Conservation (phyloP, 177 flowering plant genomes). For the Vitis hybrid region DNA sequence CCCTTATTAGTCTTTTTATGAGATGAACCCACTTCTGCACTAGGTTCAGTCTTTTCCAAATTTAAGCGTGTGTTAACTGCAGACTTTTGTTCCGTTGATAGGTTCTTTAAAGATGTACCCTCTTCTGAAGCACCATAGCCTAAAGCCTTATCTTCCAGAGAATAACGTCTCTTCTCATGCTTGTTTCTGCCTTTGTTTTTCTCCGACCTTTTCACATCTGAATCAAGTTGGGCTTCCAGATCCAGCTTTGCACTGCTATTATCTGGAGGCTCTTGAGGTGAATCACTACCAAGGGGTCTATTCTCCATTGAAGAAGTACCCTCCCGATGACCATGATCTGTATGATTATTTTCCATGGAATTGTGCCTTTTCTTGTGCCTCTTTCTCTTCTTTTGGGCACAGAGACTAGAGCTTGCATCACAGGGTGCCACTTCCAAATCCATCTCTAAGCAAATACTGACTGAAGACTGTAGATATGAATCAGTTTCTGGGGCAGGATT, state of each 20-base stretch:
- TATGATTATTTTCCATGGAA: not conserved
- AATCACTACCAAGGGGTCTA: not conserved
- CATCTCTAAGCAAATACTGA: not conserved
- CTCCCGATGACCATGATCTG: not conserved
- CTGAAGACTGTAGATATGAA: not conserved
- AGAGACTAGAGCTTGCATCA: not conserved
- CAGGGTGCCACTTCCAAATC: not conserved
- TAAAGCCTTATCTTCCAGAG: conserved; percentile 3
- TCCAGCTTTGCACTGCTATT: not conserved
- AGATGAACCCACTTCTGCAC: not conserved
- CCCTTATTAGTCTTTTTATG: conserved; percentile 4
- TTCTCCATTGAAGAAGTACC: not conserved
- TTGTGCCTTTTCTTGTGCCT: not conserved
- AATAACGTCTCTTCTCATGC: not conserved
- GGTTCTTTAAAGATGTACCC: not conserved
- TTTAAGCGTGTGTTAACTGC: not conserved
- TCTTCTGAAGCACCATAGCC: not conserved
- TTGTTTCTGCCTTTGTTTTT: not conserved
- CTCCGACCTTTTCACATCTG: not conserved
- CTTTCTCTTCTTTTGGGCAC: not conserved
- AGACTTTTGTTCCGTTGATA: not conserved
- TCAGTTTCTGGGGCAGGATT: not conserved
- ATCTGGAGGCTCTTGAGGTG: not conserved
- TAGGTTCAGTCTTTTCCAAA: not conserved
- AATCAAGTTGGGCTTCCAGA: not conserved